phyloP scores from a whole-genome alignment of 139 green algal genomes.

The Chlorella sp. region DNA sequence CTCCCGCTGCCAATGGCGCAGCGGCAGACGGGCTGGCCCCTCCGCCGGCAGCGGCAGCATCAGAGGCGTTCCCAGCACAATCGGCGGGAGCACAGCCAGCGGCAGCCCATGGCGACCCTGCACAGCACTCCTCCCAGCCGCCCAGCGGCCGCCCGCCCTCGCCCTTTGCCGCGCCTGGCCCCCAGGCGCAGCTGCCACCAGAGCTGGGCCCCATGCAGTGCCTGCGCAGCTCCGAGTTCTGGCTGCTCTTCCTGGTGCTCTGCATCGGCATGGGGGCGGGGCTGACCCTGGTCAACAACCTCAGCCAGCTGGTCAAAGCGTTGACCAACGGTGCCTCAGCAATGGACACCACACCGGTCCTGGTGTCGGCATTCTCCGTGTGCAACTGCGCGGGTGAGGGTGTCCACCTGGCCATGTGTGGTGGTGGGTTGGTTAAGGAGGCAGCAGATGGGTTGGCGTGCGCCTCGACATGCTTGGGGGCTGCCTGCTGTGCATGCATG shows the following conservation, averaged over 20 bases:
- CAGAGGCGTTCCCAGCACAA: neutral
- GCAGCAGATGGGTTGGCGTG: too few relatives aligned
- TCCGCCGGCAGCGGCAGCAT: neutral
- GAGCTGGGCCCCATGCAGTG: slow-evolving; percentile 50
- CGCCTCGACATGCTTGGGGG: too few relatives aligned
- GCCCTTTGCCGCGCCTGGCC: neutral
- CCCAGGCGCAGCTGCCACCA: neutral
- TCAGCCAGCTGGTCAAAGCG: slow-evolving; percentile 68
- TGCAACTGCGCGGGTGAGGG: slow-evolving; percentile 64
- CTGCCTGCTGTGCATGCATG: too few relatives aligned
- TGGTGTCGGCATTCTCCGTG: slow-evolving; percentile 85
- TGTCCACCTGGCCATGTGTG: too few relatives aligned
- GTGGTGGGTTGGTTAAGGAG: too few relatives aligned
- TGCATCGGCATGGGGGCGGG: slow-evolving; percentile 65
- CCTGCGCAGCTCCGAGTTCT: slow-evolving; percentile 64
- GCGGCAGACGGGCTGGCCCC: neutral
- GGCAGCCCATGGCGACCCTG: neutral
- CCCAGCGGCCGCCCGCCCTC: neutral
- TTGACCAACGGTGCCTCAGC: slow-evolving; percentile 45
- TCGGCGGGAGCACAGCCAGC: neutral
- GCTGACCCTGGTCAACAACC: slow-evolving; percentile 86
- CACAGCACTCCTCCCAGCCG: neutral
- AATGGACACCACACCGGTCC: slow-evolving; percentile 56
- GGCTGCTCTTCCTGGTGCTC: slow-evolving; percentile 70
- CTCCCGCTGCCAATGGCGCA: too few relatives aligned